These are phyloP conservation scores for Cladosporium sphaerospermum DNA, from an alignment of 2,329 filamentous ascomycete genomes.

Conservation along the genomic window DNA sequence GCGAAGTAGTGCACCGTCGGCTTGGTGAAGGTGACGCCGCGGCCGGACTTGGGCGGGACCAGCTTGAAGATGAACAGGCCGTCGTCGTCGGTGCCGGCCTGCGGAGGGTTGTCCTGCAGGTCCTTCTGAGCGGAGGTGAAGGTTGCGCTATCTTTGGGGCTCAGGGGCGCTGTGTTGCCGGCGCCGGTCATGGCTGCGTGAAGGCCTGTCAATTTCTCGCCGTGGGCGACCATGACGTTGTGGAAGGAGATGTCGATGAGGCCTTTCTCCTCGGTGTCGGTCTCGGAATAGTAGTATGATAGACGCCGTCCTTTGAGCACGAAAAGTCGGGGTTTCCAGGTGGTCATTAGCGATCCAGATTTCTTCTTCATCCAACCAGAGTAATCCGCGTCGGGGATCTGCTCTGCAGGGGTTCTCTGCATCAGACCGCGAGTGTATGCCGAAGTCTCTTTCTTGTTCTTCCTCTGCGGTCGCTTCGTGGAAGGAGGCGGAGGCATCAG, in stretches of 20 bases:
- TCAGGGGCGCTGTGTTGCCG: constrained; percentile 57
- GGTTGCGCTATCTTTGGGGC: constrained; percentile 38
- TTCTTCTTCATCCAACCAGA: constrained; percentile 99
- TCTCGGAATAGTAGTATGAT: constrained; percentile 93
- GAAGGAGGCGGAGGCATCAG: constrained; percentile 24
- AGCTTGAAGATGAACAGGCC: constrained; percentile 97
- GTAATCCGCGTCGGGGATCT: constrained; percentile 82
- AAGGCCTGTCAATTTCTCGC: constrained; percentile 80
- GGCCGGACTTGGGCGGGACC: constrained; percentile 79
- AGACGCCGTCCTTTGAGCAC: constrained; percentile 84
- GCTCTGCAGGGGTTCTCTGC: constrained; percentile 74
- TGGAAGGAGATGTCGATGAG: constrained; percentile 97
- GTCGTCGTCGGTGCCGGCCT: constrained; percentile 41
- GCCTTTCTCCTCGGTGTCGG: constrained; percentile 86
- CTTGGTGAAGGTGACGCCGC: constrained; percentile 95
- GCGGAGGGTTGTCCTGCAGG: constrained; percentile 32
- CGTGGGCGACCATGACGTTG: constrained; percentile 88
- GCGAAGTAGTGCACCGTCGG: constrained; percentile 97
- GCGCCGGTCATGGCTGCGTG: constrained; percentile 89
- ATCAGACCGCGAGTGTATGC: constrained; percentile 83
- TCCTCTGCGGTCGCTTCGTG: constrained; percentile 22
- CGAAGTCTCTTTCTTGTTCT: constrained; percentile 85
- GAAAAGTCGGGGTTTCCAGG: constrained; percentile 96
- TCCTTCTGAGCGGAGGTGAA: constrained; percentile 33
- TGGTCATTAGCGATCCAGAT: constrained; percentile 90